Conservation (phyloP, 805 yeast species). For the Saccharomycopsis microspora region DNA sequence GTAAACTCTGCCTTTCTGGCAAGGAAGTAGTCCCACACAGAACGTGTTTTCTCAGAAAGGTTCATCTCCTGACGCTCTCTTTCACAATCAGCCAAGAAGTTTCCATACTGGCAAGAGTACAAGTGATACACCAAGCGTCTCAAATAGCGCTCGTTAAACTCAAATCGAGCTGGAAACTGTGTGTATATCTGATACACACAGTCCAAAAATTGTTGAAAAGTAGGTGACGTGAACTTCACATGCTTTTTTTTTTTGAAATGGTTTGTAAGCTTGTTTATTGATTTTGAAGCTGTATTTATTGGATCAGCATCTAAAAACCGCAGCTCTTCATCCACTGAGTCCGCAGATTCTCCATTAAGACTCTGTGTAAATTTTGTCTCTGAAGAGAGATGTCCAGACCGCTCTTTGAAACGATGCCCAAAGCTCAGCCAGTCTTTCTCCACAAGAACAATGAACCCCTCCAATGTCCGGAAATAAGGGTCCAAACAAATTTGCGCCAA, state of each 20-base stretch:
- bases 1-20: constrained; percentile 63
- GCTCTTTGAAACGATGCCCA: constrained; percentile 80
- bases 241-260: constrained; percentile 38
- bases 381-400: constrained; percentile 64
- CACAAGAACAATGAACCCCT: constrained; percentile 75
- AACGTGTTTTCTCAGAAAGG: constrained; percentile 41
- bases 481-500: constrained; percentile 79
- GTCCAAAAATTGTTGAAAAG: constrained; percentile 90
- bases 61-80: constrained; percentile 36
- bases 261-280: constrained; percentile 38
- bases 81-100: constrained; percentile 73
- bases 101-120: constrained; percentile 91
- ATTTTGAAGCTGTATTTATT: constrained; percentile 29
- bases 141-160: constrained; percentile 80
- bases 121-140: constrained; percentile 78
- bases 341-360: constrained; percentile 16
- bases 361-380: constrained; percentile 39
- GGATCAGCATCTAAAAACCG: constrained; percentile 17
- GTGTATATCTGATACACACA: constrained; percentile 69
- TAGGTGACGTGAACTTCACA: constrained; percentile 67
- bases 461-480: constrained; percentile 77
- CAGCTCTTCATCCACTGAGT: background rate
- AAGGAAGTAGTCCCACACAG: constrained; percentile 90
- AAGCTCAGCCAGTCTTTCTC: constrained; percentile 96
- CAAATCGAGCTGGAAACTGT: constrained; percentile 66